Evolutionary conservation across 1,284 basidiomycete species (phyloP).

Genomic region (Melampsora americana): DNA sequence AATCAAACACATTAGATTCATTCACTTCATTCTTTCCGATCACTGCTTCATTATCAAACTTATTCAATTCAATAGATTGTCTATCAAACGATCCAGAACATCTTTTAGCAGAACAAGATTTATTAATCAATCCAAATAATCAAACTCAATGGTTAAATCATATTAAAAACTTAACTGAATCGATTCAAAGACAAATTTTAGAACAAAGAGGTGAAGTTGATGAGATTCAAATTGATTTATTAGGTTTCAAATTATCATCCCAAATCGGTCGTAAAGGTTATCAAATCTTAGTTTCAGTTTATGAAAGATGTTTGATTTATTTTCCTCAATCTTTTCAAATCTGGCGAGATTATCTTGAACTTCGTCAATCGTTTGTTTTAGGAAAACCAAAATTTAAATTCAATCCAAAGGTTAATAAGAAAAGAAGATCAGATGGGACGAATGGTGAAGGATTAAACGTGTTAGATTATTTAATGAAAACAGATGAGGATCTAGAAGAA

Average conservation of each 20-base stretch:
- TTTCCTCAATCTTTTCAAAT: slow-evolving; percentile 89
- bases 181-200: slow-evolving; percentile 57
- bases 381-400: slow-evolving; percentile 62
- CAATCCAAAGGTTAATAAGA: slow-evolving; percentile 55
- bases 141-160: slow-evolving; percentile 88
- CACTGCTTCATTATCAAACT: neutral
- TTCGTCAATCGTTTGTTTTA: slow-evolving; percentile 79
- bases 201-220: slow-evolving; percentile 59
- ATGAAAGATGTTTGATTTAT: slow-evolving; percentile 82
- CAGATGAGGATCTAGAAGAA: slow-evolving; percentile 74
- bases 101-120: slow-evolving; percentile 85
- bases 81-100: slow-evolving; percentile 62
- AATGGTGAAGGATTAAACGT: slow-evolving; percentile 72
- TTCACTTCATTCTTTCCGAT: neutral
- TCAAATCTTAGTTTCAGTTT: slow-evolving; percentile 60
- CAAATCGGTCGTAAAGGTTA: slow-evolving; percentile 47
- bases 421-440: slow-evolving; percentile 68
- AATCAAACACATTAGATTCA: neutral
- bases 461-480: slow-evolving; percentile 77
- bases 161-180: slow-evolving; percentile 72
- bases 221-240: slow-evolving; percentile 49
- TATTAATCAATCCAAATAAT: slow-evolving; percentile 86
- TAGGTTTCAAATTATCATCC: slow-evolving; percentile 52
- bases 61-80: slow-evolving; percentile 17
- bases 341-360: slow-evolving; percentile 86